Evolutionary conservation across 2,329 filamentous ascomycete species (phyloP).

Genomic region (Lasiodiplodia hormozganensis): DNA sequence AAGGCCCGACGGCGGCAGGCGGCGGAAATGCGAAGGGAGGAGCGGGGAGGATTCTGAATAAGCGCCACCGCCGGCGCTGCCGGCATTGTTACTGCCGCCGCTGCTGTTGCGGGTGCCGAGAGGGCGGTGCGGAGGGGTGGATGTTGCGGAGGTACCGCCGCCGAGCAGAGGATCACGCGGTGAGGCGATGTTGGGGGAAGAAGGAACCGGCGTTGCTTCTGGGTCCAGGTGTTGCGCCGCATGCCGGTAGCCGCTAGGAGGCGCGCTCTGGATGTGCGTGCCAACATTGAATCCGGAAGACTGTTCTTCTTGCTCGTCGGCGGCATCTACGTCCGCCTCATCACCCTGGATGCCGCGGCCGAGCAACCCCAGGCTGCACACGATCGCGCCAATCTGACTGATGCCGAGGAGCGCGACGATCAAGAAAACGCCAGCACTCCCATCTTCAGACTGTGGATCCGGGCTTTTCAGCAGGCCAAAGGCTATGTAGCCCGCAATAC

Average conservation of each 20-base stretch:
- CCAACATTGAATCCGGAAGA: not conserved
- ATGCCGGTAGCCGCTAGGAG: not conserved
- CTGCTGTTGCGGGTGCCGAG: conserved; percentile 15
- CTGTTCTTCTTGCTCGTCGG: conserved; percentile 30
- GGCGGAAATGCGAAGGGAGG: conserved; percentile 28
- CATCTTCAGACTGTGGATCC: conserved; percentile 73
- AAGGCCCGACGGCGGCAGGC: conserved; percentile 7
- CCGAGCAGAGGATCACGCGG: conserved; percentile 41
- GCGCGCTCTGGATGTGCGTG: conserved; percentile 5
- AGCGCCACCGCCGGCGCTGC: not conserved
- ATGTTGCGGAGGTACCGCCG: conserved; percentile 34
- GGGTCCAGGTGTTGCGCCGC: conserved; percentile 28
- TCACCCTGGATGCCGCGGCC: conserved; percentile 76
- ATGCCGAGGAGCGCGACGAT: conserved; percentile 83
- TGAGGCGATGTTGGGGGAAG: conserved; percentile 39
- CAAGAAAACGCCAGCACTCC: conserved; percentile 72
- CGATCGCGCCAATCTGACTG: conserved; percentile 95
- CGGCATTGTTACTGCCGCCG: not conserved
- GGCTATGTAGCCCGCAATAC: conserved; percentile 76
- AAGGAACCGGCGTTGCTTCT: conserved; percentile 7
- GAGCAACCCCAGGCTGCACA: conserved; percentile 90
- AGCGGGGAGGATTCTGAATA: conserved; percentile 30
- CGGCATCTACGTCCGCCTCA: conserved; percentile 35
- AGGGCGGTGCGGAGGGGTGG: not conserved
- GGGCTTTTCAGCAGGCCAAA: conserved; percentile 82